Evolutionary conservation across 192 early-diverging fungal genomes (phyloP), one percentile per base, ranked within the genome.

Genomic region (Podila epicladia): DNA sequence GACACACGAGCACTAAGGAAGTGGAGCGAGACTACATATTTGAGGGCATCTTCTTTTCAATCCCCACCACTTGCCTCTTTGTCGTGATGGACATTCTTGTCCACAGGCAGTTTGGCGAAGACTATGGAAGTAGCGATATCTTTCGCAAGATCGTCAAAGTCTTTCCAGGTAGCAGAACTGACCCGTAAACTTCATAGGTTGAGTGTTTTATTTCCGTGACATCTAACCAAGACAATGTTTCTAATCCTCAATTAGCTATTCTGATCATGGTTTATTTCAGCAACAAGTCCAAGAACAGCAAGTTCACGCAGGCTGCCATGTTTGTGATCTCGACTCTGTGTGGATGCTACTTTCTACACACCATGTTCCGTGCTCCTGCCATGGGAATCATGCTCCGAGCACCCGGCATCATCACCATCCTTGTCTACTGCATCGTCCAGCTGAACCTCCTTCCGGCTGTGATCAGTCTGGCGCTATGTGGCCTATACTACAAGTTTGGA

Each of bases 321-420:
- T 77, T 88, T 53, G 11, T 85, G 50, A 74, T 78, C 6, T 82
- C 90, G 22, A 76, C 82, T 7, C 49, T 85, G 5, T 85, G 83
- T 57, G 92, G 92, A 20, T 87, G 87, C 53, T 91, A 90, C 65
- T 89, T 93, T 63, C 57, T 93, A 20, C 87, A 91, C 64, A 90
- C 90, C 26, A 84, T 90, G 70, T 66, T 86, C 64, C 84, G 90
- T 37, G 87, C 92, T 8, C 91, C 92, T 4, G 88, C 91, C 0
- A 80, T 93, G 65, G 92, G 92, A 9, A 89, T 90, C 64, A 93
- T 93, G 92, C 82, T 88, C 37, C 88, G 90, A 12, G 88, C 90
- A 11, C 92, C 92, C 1, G 92, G 92, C 6, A 76, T 93, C 50
- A 88, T 90, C n/a, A 93, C 92, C 19, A 82, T 93, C 48, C 89